Evolutionary conservation across 2,329 filamentous ascomycete species (phyloP).

Genomic region (Nemania sp.): DNA sequence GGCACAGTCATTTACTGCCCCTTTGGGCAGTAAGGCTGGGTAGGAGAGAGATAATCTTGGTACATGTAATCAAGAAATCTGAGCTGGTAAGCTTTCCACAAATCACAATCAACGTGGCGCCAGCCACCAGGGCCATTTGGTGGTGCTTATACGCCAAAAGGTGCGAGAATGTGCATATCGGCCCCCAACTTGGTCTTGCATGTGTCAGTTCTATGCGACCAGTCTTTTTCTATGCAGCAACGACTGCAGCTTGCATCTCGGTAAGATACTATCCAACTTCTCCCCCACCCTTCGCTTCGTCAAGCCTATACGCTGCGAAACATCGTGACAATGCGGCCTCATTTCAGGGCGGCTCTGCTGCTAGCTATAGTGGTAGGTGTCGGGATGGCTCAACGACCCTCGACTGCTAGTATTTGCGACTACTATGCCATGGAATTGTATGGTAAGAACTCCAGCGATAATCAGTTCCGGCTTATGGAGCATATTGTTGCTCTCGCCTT

Average conservation of each 20-base stretch:
- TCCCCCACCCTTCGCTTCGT: slow-evolving; percentile 13
- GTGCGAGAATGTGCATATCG: not conserved
- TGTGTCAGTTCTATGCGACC: slow-evolving; percentile 6
- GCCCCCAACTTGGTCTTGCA: slow-evolving; percentile 12
- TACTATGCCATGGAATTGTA: slow-evolving; percentile 23
- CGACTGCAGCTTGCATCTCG: slow-evolving; percentile 9
- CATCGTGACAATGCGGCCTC: slow-evolving; percentile 20
- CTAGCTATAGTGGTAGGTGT: slow-evolving; percentile 5
- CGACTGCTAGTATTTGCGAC: slow-evolving; percentile 26
- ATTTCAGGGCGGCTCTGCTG: slow-evolving; percentile 2
- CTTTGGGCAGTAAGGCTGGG: not conserved
- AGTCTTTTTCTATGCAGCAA: slow-evolving; percentile 4
- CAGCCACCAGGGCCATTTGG: slow-evolving; percentile 9
- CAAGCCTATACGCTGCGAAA: slow-evolving; percentile 15
- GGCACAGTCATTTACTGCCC: slow-evolving; percentile 8
- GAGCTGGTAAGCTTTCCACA: slow-evolving; percentile 1
- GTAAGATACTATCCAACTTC: slow-evolving; percentile 12
- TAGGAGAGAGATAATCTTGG: slow-evolving; percentile 4
- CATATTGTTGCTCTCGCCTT: slow-evolving; percentile 29
- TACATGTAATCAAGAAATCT: not conserved
- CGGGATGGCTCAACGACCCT: slow-evolving; percentile 21
- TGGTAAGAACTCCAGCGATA: slow-evolving; percentile 25
- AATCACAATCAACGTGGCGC: slow-evolving; percentile 10
- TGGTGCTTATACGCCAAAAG: slow-evolving; percentile 1
- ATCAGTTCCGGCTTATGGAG: slow-evolving; percentile 29